Percentiles rank a stretch among this genome's conserved stretches.
Conservation (phyloP, 2,329 filamentous ascomycete genomes). For the Aureobasidium sp. region DNA sequence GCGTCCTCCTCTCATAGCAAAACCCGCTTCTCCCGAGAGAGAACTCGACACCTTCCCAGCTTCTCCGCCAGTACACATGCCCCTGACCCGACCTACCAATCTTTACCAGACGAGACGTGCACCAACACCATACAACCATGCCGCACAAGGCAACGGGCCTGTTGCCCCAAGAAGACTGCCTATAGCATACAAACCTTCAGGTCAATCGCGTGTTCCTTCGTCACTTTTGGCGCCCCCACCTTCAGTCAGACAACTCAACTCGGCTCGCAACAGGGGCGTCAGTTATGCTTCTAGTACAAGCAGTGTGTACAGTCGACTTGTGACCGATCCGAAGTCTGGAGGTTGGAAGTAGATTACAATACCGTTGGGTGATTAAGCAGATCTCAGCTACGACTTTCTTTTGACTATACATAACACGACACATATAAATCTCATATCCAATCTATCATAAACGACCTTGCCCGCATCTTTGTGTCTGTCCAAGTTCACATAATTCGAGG, state of each 20-base stretch:
- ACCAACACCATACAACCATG: background rate
- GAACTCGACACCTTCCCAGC: background rate
- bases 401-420: too few relatives aligned
- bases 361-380: too few relatives aligned
- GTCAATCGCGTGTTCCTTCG: background rate
- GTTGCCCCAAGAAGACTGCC: background rate
- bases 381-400: too few relatives aligned
- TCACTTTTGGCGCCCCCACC: background rate
- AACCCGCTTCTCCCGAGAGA: background rate
- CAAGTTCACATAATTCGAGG: too few relatives aligned
- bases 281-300: background rate
- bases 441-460: too few relatives aligned
- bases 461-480: too few relatives aligned
- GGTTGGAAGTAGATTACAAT: background rate
- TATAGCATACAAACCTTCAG: background rate
- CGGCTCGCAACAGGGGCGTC: background rate
- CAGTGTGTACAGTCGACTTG: slow-evolving; percentile 7
- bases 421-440: too few relatives aligned
- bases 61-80: background rate
- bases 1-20: background rate
- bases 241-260: background rate
- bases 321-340: background rate
- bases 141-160: background rate
- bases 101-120: background rate
- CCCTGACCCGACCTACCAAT: background rate